Evolutionary conservation across 1,139 yeast genomes (phyloP), one percentile per base, ranked within the genome.

Genomic region (Zygotorulaspora mrakii): DNA sequence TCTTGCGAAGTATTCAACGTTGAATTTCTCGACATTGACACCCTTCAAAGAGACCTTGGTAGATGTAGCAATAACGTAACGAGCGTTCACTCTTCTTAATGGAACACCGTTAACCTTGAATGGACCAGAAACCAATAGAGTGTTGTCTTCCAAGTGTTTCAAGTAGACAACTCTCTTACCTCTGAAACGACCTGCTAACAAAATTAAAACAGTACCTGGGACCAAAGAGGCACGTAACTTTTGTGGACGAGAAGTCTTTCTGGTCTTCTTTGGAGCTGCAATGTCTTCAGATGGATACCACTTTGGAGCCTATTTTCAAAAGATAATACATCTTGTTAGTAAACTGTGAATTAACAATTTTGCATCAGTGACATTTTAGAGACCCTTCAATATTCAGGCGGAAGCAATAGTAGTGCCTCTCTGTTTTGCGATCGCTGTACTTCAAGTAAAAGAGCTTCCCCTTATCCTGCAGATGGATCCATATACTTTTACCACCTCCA

Each of bases 51-150:
- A 72, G 64, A 91, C 86, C 71, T 78, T 74, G 73, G 98, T 91
- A 61, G 96, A 88, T 68, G 98, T 94, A 66, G 97, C 98, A 75
- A 91, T 91, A 65, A 91, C 97, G 77, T 91, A 94, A 74, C 96
- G 88, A 64, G 97, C 82, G 74, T 91, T 91, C 59, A 91, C 97
- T 82, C 98, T 87, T 82, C 96, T 87, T 72, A 91, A 82, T 73
- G 99, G 98, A 61, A 91, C 99, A 80, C 98, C 98, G 76, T 94
- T 94, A 66, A 91, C 87, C 83, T 91, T 94, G 95, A 91, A 94
- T 68, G 99, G 99, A 70, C 99, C 99, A 53, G 96, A 76, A 57
- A 91, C 96, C 70, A 91, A 85, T 68, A 94, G 79, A 59, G 97
- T 91, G 89, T 86, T 87, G 82, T 94, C 98, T 77, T 88, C 97